Conservation (phyloP, 768 basidiomycete species). For the Suillus subalutaceus region DNA sequence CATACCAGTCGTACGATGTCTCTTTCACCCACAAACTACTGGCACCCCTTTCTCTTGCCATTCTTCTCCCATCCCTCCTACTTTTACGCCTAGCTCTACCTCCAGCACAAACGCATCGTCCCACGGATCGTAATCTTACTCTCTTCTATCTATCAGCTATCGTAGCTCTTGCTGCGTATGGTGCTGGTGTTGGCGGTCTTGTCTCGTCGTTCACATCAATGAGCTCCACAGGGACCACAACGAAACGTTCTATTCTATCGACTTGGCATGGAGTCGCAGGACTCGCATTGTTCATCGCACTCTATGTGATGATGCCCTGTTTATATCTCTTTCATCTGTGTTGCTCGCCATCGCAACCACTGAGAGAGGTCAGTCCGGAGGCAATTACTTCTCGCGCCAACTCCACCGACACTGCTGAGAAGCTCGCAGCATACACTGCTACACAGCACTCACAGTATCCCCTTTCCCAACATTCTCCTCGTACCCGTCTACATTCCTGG, state of each 20-base stretch:
- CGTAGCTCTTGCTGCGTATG: slow-evolving; percentile 53
- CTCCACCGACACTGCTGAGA: slow-evolving; percentile 46
- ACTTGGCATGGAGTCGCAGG: slow-evolving; percentile 71
- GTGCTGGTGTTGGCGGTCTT: slow-evolving; percentile 64
- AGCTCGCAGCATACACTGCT: slow-evolving; percentile 34
- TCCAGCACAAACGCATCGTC: slow-evolving; percentile 28
- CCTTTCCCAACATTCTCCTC: slow-evolving; percentile 35
- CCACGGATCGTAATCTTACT: slow-evolving; percentile 24
- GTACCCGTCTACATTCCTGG: slow-evolving; percentile 40
- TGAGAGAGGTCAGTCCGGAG: slow-evolving; percentile 28
- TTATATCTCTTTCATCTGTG: slow-evolving; percentile 36
- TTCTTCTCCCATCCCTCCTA: slow-evolving; percentile 46
- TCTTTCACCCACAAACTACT: slow-evolving; percentile 50
- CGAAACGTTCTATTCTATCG: slow-evolving; percentile 45
- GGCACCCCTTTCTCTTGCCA: slow-evolving; percentile 50
- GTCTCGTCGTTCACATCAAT: slow-evolving; percentile 65
- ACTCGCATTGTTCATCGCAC: slow-evolving; percentile 60
- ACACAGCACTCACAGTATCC: slow-evolving; percentile 34
- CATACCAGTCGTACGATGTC: slow-evolving; percentile 40
- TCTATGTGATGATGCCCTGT: slow-evolving; percentile 58
- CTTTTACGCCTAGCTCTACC: slow-evolving; percentile 46
- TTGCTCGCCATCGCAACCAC: slow-evolving; percentile 16
- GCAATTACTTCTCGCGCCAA: slow-evolving; percentile 33
- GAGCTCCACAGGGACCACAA: slow-evolving; percentile 26
- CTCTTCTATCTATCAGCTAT: slow-evolving; percentile 41